These are phyloP conservation scores for Zasmidium cellare DNA, from an alignment of 2,329 filamentous ascomycete genomes.

Conservation along the genomic window DNA sequence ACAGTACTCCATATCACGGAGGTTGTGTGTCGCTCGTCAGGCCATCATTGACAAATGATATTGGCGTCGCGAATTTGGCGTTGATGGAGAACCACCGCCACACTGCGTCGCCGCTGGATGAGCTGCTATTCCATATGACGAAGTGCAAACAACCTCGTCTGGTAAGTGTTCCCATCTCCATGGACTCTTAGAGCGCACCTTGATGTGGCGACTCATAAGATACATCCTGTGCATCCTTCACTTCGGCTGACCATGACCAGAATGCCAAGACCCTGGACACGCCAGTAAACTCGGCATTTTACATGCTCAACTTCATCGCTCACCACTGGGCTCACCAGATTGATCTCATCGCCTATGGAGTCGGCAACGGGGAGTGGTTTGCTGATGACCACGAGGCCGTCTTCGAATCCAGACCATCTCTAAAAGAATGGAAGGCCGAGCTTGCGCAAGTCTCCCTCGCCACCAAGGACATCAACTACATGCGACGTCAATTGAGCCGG, in stretches of 20 bases:
- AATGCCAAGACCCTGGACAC: background rate
- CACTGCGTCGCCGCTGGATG: slow-evolving; percentile 16
- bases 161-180: too few relatives aligned
- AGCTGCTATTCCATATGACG: slow-evolving; percentile 19
- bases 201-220: too few relatives aligned
- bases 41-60: slow-evolving; percentile 2
- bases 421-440: slow-evolving; percentile 21
- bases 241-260: too few relatives aligned
- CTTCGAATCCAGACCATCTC: slow-evolving; percentile 6
- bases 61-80: background rate
- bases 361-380: slow-evolving; percentile 23
- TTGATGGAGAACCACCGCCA: slow-evolving; percentile 1
- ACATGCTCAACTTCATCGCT: slow-evolving; percentile 19
- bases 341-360: slow-evolving; percentile 17
- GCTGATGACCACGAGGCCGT: slow-evolving; percentile 23
- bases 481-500: slow-evolving; percentile 22
- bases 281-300: slow-evolving; percentile 16
- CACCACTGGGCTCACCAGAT: slow-evolving; percentile 21
- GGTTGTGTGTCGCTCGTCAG: slow-evolving; percentile 12
- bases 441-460: slow-evolving; percentile 18
- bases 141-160: slow-evolving; percentile 2
- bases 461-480: slow-evolving; percentile 23
- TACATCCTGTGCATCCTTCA: too few relatives aligned
- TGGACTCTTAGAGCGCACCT: too few relatives aligned
- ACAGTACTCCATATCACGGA: slow-evolving; percentile 14